Conservation (phyloP, 768 basidiomycete species). For the Phaffia australis region DNA sequence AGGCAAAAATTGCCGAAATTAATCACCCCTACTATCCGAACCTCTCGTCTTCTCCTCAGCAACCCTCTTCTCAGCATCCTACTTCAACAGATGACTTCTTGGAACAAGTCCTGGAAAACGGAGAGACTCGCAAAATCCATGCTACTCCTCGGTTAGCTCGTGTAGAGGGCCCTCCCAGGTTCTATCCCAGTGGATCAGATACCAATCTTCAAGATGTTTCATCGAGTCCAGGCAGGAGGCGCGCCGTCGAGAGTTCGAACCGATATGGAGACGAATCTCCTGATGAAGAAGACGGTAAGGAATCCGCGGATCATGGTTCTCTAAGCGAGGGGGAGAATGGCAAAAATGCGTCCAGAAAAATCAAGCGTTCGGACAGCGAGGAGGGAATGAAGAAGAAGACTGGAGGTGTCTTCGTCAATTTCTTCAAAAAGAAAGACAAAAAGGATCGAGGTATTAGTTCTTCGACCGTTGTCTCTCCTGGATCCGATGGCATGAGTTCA, state of each 20-base stretch:
- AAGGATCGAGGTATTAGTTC: constrained; percentile 22
- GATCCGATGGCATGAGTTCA: constrained; percentile 32
- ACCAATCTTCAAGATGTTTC: background rate
- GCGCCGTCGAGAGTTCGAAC: constrained; percentile 9
- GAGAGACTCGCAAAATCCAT: constrained; percentile 65
- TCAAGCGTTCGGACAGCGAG: constrained; percentile 29
- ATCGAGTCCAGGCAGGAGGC: background rate
- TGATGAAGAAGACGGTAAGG: constrained; percentile 4
- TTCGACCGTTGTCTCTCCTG: constrained; percentile 15
- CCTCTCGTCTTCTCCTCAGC: background rate
- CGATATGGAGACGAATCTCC: constrained; percentile 4
- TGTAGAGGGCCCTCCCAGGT: constrained; percentile 32
- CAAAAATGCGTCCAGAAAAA: constrained; percentile 44
- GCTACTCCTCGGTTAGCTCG: constrained; percentile 69
- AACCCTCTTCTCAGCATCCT: constrained; percentile 6
- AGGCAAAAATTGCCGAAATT: background rate
- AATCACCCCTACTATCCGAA: background rate
- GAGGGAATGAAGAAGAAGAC: constrained; percentile 43
- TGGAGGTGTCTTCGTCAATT: constrained; percentile 55
- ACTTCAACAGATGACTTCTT: constrained; percentile 35
- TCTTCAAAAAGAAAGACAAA: constrained; percentile 53
- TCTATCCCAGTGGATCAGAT: constrained; percentile 10
- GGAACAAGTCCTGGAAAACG: constrained; percentile 54
- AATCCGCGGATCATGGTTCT: constrained; percentile 30
- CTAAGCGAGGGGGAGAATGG: constrained; percentile 44